phyloP scores from a whole-genome alignment of 2,329 filamentous ascomycete species.

The Sporothrix dimorphospora region DNA sequence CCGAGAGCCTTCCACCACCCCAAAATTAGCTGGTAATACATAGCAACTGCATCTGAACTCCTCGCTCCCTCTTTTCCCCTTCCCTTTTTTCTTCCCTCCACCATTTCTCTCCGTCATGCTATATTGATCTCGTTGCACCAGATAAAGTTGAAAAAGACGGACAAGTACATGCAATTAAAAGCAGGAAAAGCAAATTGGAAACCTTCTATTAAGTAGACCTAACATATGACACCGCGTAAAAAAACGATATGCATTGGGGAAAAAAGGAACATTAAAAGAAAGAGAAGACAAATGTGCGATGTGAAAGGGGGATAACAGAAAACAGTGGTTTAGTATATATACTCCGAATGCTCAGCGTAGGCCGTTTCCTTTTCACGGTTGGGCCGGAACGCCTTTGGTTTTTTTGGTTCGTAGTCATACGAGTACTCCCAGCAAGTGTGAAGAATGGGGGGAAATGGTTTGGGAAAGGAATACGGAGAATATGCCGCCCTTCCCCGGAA shows the following conservation, averaged over 20 bases:
- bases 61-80: too few species aligned
- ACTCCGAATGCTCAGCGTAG: conserved; percentile 24
- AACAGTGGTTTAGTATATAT: conserved; percentile 26
- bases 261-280: not conserved
- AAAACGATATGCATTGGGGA: conserved; percentile 1
- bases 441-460: conserved; percentile 1
- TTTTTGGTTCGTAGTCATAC: conserved; percentile 23
- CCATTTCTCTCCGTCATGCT: not conserved
- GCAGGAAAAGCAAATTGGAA: not conserved
- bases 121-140: not conserved
- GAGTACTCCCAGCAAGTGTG: conserved; percentile 26
- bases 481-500: not conserved
- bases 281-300: not conserved
- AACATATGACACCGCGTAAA: conserved; percentile 27
- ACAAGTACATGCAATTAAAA: conserved; percentile 4
- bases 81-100: not conserved
- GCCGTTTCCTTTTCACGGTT: not conserved
- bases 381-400: not conserved
- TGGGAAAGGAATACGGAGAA: not conserved
- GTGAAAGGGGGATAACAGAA: conserved; percentile 23
- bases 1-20: not conserved
- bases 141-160: not conserved
- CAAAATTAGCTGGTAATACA: not conserved
- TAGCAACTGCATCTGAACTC: not conserved
- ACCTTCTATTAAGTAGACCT: conserved; percentile 24